Conservation (phyloP, 805 yeast genomes). For the Teunomyces aglyptinius region DNA sequence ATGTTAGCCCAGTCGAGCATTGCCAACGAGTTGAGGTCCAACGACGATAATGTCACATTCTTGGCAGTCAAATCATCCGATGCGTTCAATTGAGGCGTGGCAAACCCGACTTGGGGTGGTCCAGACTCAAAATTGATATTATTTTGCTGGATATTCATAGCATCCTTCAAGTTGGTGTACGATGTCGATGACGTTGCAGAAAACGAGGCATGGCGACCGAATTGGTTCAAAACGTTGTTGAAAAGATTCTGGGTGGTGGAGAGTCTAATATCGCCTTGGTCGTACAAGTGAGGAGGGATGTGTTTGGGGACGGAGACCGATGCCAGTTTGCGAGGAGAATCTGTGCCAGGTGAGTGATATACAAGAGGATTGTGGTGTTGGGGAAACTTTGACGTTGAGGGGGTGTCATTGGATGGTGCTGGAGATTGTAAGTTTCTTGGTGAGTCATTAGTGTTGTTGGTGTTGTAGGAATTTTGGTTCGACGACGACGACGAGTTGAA, state of each 20-base stretch:
- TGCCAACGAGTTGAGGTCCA: conserved; percentile 37
- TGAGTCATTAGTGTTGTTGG: conserved; percentile 15
- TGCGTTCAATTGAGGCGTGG: conserved; percentile 73
- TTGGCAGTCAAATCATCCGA: conserved; percentile 37
- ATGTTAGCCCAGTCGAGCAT: conserved; percentile 27
- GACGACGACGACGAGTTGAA: conserved; percentile 7
- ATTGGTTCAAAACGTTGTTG: conserved; percentile 5
- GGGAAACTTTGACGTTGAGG: conserved; percentile 10
- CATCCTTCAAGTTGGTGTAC: conserved; percentile 53
- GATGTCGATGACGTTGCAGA: conserved; percentile 62
- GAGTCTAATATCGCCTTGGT: not conserved
- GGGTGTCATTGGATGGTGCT: conserved; percentile 3
- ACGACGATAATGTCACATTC: conserved; percentile 29
- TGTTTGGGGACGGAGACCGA: conserved; percentile 4
- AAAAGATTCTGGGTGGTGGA: not conserved
- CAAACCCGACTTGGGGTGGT: conserved; percentile 73
- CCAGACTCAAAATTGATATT: conserved; percentile 35
- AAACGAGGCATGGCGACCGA: conserved; percentile 53
- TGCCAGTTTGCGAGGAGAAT: conserved; percentile 3
- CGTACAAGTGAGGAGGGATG: conserved; percentile 6
- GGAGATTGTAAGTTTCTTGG: conserved; percentile 15
- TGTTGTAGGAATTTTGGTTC: conserved; percentile 18
- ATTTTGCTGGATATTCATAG: conserved; percentile 31
- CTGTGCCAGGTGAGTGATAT: conserved; percentile 1
- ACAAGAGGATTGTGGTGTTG: conserved; percentile 6